Base-by-base conservation (phyloP, 2,329 filamentous ascomycete genomes). In the Leptosphaerulina australis region DNA sequence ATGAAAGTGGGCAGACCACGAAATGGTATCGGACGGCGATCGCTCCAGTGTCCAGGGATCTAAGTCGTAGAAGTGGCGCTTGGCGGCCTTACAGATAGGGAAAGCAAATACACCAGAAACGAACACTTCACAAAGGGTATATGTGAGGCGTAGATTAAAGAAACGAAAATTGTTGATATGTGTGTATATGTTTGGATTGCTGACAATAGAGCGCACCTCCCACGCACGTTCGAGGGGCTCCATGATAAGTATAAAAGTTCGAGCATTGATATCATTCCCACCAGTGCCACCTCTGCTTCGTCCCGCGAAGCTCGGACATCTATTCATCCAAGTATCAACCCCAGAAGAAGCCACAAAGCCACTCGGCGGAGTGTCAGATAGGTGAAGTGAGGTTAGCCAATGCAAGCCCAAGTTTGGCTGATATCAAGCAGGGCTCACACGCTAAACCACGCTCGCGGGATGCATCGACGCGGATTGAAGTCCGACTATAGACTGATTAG, bases 351-450 rank as follows among this genome's bases (percentile, higher is more conserved):
- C 58, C 64, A 59, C 51, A 41, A n/a, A 51, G 41, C 41, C 41
- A 45, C 29, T 44, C 48, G 56, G 64, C 64, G 66, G 66, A 64
- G 61, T 64, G 63, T 58, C 52, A 63, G 62, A 66, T 64, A 67
- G 46, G 55, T 55, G 54, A 38, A 33, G 52, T 50, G 41, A 34
- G 30, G 35, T 54, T 52, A 62, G 67, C 66, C 64, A 69, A 66
- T 68, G 51, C 53, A 21, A 35, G 35, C 51, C 46, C n/a, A n/a
- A 40, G 59, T 56, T 50, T 59, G 29, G 49, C 40, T 44, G 51
- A 41, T 51, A 55, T 53, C 54, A 53, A 44, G 59, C 56, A 66
- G 56, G 62, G 62, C 45, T 26, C 48, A 43, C 34, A 34, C 55
- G 44, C 54, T 46, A 44, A 34, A 52, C 39, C 41, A 10, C 20